Evolutionary conservation across 2,329 filamentous ascomycete genomes (phyloP).

Genomic region (Ophiostoma sp.): DNA sequence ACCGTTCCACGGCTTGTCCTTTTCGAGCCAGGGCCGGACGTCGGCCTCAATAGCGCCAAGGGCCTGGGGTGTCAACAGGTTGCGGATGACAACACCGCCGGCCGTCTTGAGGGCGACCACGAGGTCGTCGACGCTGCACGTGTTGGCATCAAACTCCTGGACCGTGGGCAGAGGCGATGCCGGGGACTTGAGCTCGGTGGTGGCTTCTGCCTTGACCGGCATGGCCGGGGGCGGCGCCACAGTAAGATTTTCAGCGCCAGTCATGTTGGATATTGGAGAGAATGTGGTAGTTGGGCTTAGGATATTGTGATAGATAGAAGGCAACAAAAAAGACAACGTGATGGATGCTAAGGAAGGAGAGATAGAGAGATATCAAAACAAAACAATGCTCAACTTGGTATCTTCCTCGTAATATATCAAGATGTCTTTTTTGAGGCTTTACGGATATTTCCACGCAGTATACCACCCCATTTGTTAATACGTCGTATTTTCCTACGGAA

Average conservation of each 20-base stretch:
- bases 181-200: neutral
- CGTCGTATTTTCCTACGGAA: neutral
- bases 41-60: conserved; percentile 20
- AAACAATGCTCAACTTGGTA: neutral
- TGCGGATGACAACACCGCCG: conserved; percentile 20
- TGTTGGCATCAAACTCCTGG: neutral
- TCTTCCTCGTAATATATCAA: neutral
- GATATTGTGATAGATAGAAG: neutral
- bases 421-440: neutral
- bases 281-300: neutral
- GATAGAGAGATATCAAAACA: neutral
- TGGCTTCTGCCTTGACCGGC: neutral
- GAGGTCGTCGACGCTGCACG: neutral
- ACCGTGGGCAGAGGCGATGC: neutral
- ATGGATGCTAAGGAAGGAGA: neutral
- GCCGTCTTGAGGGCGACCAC: conserved; percentile 1
- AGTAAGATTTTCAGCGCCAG: neutral
- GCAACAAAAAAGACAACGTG: neutral
- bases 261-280: neutral
- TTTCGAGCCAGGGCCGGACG: conserved; percentile 3
- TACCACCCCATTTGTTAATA: neutral
- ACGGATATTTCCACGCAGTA: neutral
- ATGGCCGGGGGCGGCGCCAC: neutral
- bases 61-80: neutral
- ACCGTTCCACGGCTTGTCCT: conserved; percentile 23